Evolutionary conservation across 129 eudicot genomes (phyloP).

Genomic region (Erigeron canadensis): DNA sequence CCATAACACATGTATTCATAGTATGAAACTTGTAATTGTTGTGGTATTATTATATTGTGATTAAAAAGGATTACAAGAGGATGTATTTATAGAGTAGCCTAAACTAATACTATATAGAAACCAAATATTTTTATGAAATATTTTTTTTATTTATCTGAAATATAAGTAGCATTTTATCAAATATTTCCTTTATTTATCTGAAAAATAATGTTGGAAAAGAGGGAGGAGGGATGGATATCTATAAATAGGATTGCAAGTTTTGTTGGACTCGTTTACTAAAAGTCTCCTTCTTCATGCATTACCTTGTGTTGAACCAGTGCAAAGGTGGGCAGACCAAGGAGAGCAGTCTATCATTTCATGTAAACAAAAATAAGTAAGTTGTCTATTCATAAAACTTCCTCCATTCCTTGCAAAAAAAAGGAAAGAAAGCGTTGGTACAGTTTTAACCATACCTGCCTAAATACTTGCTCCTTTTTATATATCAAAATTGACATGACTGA

Average conservation of each 20-base stretch:
- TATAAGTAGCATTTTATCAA: too few relatives aligned
- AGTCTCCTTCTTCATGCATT: background rate
- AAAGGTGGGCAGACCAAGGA: conserved; percentile 62
- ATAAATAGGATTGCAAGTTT: conserved; percentile 9
- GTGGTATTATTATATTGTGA: too few relatives aligned
- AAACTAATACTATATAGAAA: too few relatives aligned
- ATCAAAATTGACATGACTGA: background rate
- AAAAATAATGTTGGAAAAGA: background rate
- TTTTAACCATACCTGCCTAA: conserved; percentile 16
- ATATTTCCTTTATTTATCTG: too few relatives aligned
- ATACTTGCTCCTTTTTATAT: conserved; percentile 13
- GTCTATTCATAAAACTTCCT: background rate
- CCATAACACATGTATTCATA: too few relatives aligned
- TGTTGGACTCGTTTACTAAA: background rate
- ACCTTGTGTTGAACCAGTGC: conserved; percentile 52
- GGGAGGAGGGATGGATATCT: background rate
- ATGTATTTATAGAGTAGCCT: too few relatives aligned
- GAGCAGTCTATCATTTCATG: conserved; percentile 55
- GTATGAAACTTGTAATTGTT: too few relatives aligned
- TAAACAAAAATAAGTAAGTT: conserved; percentile 31
- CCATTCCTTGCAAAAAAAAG: background rate
- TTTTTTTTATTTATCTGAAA: too few relatives aligned
- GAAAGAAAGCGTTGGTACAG: background rate
- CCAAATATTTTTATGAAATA: too few relatives aligned
- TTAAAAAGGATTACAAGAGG: too few relatives aligned